Evolutionary conservation across 208 protist species (phyloP), one percentile per base, ranked within the genome.

Genomic region (Crithidia thermophila): DNA sequence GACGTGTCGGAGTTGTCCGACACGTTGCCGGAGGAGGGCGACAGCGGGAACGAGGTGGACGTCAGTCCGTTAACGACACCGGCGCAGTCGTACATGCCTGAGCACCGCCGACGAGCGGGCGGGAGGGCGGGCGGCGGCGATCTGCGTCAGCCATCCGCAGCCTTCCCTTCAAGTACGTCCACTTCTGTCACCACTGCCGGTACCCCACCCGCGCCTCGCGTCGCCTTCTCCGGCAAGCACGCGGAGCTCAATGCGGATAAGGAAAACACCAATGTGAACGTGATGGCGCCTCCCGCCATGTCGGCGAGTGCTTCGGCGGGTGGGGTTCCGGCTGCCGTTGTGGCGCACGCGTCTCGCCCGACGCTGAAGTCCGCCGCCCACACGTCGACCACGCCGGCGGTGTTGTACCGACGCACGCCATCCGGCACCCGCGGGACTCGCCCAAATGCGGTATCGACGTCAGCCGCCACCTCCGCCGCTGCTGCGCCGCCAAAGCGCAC

Each of bases 41-140:
- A 31, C 23, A n/a, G n/a, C n/a, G n/a, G n/a, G n/a, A n/a, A n/a
- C n/a, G 65, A 47, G 8, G 40, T 75, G 1, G 50, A 60, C 8
- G 34, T 68, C 20, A 75, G 67, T 53, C 58, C 67, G 9, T 36
- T 75, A 13, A 67, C 62, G 6, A 57, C 59, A 8, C 63, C 67
- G 10, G 70, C 61, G 8, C 59, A 67, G 43, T 74, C 67, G 1
- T 67, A 62, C 52, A 30, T 74, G 14, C 51, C 57, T 0, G 42
- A 67, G 25, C 25, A 45, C 39, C 58, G 59, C 5, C 47, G 58
- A 20, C 50, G 31, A 8, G 42, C 33, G 8, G 30, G 13, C 28
- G 16, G 11, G 27, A 36, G 21, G 4, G 10, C n/a, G 60, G 16
- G 3, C 3, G n/a, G n/a, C n/a, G n/a, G 33, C 33, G 33, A 30